These are phyloP conservation scores for Solanum chaucha DNA, from an alignment of 257 asterid species.

Conservation along the genomic window DNA sequence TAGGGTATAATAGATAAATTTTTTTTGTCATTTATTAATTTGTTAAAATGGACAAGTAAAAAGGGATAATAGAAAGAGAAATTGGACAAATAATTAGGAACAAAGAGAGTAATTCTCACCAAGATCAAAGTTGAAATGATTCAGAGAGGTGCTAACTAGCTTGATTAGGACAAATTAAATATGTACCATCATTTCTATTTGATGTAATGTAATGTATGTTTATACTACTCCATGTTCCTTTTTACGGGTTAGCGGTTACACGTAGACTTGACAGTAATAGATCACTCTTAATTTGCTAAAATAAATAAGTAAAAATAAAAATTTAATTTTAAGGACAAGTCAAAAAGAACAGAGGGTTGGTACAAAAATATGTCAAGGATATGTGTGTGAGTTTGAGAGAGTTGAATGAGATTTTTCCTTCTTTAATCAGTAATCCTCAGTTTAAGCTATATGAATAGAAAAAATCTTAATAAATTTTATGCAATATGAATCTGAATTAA, in stretches of 20 bases:
- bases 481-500: neutral
- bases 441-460: neutral
- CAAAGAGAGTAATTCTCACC: neutral
- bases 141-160: neutral
- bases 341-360: neutral
- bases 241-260: too few relatives aligned
- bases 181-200: neutral
- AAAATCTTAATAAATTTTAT: rapidly evolving
- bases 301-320: neutral
- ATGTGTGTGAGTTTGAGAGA: neutral
- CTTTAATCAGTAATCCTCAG: neutral
- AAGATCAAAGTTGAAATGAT: neutral
- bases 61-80: too few relatives aligned
- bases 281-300: too few relatives aligned
- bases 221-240: neutral
- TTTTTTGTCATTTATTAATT: too few relatives aligned
- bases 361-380: neutral
- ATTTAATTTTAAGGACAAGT: neutral
- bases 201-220: neutral
- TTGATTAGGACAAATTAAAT: neutral
- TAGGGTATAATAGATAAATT: too few relatives aligned
- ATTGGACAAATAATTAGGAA: too few relatives aligned
- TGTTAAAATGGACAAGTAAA: too few relatives aligned
- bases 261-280: too few relatives aligned
- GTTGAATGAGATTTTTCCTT: neutral